Evolutionary conservation across 768 basidiomycete genomes (phyloP), one percentile per base, ranked within the genome.

Genomic region (Leccinum pellstonianum): DNA sequence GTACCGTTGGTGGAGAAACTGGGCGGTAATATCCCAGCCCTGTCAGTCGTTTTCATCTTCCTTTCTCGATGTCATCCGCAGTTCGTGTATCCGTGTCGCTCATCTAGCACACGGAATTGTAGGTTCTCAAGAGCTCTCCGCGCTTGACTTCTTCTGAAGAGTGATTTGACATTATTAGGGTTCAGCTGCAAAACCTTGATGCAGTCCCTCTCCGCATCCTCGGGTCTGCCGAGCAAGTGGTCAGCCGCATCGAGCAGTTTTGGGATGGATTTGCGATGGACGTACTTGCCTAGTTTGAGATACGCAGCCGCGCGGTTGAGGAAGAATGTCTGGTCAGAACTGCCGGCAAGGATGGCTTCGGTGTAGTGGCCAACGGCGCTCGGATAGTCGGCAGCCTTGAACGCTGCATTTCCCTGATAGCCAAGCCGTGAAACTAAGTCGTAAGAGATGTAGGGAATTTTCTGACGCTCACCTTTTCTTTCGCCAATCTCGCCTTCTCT

Each of bases 241-340:
- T 60, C 49, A 62, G 57, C 7, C 10, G 3, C 50, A n/a, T 48
- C 57, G 37, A 47, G 49, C 31, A 17, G 33, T n/a, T 25, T 31
- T 52, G 43, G 49, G 19, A 25, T 27, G 25, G 5, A 21, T 50
- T 23, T 25, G 33, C 1, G 10, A 31, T 5, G 53, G 74, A 87
- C 93, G 78, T 80, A 94, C 94, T 96, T 97, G 83, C 86, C 87
- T 77, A 96, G 83, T 81, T 94, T 95, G 61, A 98, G 82, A 77
- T 95, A 95, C 27, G 93, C 92, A 37, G 92, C 90, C 3, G 93
- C 91, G 48, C 95, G 85, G 70, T 98, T 98, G 35, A 95, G 79
- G 35, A 88, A 86, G 63, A 87, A 90, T 0, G 91, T 89, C n/a
- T 83, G 78, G 66, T 96, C 91, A 0, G 70, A 77, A 11, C 77